Conservation (phyloP, 495 filamentous ascomycete species). For the Penicillium daleae region DNA sequence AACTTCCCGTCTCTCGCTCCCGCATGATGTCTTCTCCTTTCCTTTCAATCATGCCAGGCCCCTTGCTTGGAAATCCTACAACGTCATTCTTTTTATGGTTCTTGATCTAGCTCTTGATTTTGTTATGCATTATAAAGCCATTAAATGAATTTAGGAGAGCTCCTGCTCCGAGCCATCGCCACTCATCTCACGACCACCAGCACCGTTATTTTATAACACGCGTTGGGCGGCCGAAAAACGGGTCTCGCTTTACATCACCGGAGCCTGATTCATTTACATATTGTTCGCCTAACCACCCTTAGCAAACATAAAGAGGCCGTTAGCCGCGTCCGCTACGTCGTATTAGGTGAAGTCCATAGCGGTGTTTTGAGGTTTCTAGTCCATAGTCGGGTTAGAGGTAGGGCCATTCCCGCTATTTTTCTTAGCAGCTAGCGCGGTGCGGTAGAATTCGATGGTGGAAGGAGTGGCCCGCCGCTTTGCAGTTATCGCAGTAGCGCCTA, state of each 20-base stretch:
- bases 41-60: no score
- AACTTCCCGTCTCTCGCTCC: no score
- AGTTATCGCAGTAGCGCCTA: constrained; percentile 78
- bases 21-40: no score
- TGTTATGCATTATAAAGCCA: no score
- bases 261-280: constrained; percentile 42
- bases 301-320: constrained; percentile 90
- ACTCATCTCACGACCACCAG: constrained; percentile 60
- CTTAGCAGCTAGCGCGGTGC: constrained; percentile 83
- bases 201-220: constrained; percentile 40
- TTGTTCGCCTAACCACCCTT: constrained; percentile 60
- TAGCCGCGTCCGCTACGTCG: constrained; percentile 92
- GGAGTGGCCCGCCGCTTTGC: constrained; percentile 82
- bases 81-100: no score
- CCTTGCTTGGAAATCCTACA: no score
- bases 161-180: constrained; percentile 75
- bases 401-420: constrained; percentile 58
- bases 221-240: constrained; percentile 36
- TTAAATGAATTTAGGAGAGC: no score
- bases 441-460: constrained; percentile 89
- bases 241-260: constrained; percentile 32
- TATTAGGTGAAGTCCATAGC: constrained; percentile 73
- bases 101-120: no score
- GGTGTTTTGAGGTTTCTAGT: constrained; percentile 50
- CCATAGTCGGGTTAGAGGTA: constrained; percentile 54